Conservation (phyloP, 2,329 filamentous ascomycete genomes). For the Talaromyces rugulosus region DNA sequence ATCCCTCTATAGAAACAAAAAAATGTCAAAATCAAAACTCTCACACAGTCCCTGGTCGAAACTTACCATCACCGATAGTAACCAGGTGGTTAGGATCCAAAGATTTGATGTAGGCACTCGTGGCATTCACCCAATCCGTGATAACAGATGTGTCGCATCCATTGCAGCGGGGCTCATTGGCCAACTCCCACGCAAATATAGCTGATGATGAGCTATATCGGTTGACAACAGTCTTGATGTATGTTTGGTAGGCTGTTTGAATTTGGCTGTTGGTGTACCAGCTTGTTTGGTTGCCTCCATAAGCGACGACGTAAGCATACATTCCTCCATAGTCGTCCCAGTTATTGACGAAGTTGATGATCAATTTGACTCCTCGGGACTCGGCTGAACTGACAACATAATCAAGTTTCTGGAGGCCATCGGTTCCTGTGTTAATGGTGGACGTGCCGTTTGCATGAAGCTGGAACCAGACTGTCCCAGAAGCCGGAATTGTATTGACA, state of each 20-base stretch:
- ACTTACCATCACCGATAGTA: constrained; percentile 52
- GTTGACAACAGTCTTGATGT: constrained; percentile 57
- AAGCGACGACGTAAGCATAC: constrained; percentile 53
- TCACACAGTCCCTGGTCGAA: not conserved
- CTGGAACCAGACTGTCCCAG: constrained; percentile 45
- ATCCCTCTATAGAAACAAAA: constrained; percentile 47
- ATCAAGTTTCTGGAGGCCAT: constrained; percentile 63
- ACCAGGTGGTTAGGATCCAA: constrained; percentile 60
- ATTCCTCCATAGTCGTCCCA: constrained; percentile 67
- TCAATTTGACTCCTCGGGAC: constrained; percentile 57
- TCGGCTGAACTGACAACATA: constrained; percentile 60
- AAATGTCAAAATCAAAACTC: not conserved
- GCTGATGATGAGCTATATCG: constrained; percentile 57
- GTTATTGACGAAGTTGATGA: constrained; percentile 59
- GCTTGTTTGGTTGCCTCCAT: constrained; percentile 47
- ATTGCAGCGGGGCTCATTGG: constrained; percentile 62
- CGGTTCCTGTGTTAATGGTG: constrained; percentile 59
- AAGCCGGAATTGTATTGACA: constrained; percentile 36
- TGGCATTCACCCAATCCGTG: constrained; percentile 56
- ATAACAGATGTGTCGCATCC: constrained; percentile 57
- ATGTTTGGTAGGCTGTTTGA: constrained; percentile 59
- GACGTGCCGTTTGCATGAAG: constrained; percentile 29
- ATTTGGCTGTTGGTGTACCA: constrained; percentile 57
- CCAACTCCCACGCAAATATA: constrained; percentile 65
- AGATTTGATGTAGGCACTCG: constrained; percentile 60